Percentiles rank a stretch among this genome's conserved stretches.
Conservation (phyloP, 148 eudicot genomes). For the Chenopodium berlandieri region DNA sequence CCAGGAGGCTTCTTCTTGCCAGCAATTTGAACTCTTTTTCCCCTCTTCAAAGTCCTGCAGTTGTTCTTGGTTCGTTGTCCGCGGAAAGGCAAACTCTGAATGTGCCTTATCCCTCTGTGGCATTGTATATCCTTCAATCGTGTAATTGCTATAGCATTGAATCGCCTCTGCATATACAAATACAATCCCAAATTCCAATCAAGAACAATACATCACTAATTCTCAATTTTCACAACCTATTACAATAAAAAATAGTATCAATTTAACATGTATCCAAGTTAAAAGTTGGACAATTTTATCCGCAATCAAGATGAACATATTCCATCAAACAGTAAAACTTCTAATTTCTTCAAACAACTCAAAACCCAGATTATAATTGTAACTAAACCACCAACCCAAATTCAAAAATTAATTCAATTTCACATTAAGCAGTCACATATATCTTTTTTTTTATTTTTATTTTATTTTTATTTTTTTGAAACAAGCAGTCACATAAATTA, state of each 20-base stretch:
- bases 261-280: no score
- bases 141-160: slow-evolving; percentile 46
- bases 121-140: slow-evolving; percentile 65
- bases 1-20: slow-evolving; percentile 68
- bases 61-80: slow-evolving; percentile 67
- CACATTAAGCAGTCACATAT: no score
- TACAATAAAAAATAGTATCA: no score
- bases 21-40: slow-evolving; percentile 48
- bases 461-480: no score
- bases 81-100: slow-evolving; percentile 54
- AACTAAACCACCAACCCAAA: neutral
- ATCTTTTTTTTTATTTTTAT: no score
- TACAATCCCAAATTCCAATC: neutral
- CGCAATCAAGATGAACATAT: neutral
- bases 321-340: no score
- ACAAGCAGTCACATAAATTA: neutral
- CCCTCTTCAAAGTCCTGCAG: slow-evolving; percentile 53
- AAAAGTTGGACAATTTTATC: neutral
- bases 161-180: slow-evolving; percentile 46
- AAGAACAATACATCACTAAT: neutral
- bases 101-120: slow-evolving; percentile 64
- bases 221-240: neutral
- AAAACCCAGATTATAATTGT: no score
- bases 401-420: neutral
- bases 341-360: no score